Percentiles rank a stretch among this genome's conserved stretches.
These are phyloP conservation scores for Pythium phragmiticola DNA, from an alignment of 352 stramenopile species.

Conservation along the genomic window DNA sequence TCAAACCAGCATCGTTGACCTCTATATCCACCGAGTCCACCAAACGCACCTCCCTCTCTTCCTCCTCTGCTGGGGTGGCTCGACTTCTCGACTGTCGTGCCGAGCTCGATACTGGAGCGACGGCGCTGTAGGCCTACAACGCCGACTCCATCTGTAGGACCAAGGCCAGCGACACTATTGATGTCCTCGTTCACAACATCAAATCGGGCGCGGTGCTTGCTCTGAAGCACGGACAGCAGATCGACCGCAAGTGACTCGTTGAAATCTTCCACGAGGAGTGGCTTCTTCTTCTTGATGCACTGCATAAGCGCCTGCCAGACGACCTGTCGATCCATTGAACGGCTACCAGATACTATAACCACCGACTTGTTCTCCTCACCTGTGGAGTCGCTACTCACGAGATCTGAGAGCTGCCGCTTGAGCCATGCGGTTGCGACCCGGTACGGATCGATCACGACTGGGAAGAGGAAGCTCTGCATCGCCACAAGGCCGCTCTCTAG, in stretches of 20 bases:
- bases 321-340: constrained; percentile 7
- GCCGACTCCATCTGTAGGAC: neutral
- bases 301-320: constrained; percentile 45
- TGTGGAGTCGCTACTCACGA: neutral
- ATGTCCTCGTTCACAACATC: constrained; percentile 52
- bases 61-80: neutral
- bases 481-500: constrained; percentile 49
- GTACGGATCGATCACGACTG: constrained; percentile 64
- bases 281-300: constrained; percentile 38
- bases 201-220: constrained; percentile 48
- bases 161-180: constrained; percentile 15
- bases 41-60: neutral
- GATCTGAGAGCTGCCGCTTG: constrained; percentile 30
- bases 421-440: constrained; percentile 55
- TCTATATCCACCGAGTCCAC: neutral
- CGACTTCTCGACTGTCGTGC: neutral
- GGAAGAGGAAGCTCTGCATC: constrained; percentile 41
- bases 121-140: constrained; percentile 8
- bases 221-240: constrained; percentile 41
- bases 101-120: constrained; percentile 20
- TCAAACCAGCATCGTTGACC: constrained; percentile 42
- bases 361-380: constrained; percentile 6
- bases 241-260: constrained; percentile 23
- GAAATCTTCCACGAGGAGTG: constrained; percentile 48
- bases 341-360: constrained; percentile 11